Conservation (phyloP, 1,284 basidiomycete species). For the Meira nashicola region DNA sequence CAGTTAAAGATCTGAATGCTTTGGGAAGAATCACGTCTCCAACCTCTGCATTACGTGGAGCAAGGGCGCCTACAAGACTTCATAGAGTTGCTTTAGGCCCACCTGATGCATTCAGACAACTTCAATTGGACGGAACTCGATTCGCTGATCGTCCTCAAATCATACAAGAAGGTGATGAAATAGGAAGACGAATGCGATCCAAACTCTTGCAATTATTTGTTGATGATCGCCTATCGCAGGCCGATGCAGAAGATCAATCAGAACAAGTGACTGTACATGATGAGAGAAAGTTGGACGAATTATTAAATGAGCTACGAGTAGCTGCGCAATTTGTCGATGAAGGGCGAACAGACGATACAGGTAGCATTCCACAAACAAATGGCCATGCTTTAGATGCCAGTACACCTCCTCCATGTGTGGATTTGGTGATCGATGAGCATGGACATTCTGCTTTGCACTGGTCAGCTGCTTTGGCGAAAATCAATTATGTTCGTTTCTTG, state of each 20-base stretch:
- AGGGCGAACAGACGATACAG: constrained; percentile 63
- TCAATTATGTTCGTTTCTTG: constrained; percentile 41
- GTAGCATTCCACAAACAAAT: constrained; percentile 59
- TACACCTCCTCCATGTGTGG: constrained; percentile 63
- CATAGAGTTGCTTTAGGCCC: constrained; percentile 27
- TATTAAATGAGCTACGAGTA: constrained; percentile 29
- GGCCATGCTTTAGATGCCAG: constrained; percentile 65
- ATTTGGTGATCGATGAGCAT: constrained; percentile 70
- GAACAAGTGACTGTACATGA: constrained; percentile 16
- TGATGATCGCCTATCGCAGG: constrained; percentile 26
- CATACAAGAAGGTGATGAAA: constrained; percentile 34
- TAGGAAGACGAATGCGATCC: constrained; percentile 43
- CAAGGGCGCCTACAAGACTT: constrained; percentile 27
- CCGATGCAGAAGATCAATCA: constrained; percentile 16
- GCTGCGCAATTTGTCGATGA: constrained; percentile 57
- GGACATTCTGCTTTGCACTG: constrained; percentile 92
- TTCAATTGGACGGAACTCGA: constrained; percentile 28
- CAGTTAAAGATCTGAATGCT: constrained; percentile 47
- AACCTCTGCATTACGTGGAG: constrained; percentile 29
- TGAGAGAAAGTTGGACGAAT: constrained; percentile 14
- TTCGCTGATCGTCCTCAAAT: constrained; percentile 48
- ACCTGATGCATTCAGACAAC: constrained; percentile 21
- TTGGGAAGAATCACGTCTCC: constrained; percentile 27
- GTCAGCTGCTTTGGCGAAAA: constrained; percentile 76
- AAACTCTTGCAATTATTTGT: constrained; percentile 45